These are phyloP conservation scores for Endotrypanum monterogeii DNA, from an alignment of 208 protist species.

Conservation along the genomic window DNA sequence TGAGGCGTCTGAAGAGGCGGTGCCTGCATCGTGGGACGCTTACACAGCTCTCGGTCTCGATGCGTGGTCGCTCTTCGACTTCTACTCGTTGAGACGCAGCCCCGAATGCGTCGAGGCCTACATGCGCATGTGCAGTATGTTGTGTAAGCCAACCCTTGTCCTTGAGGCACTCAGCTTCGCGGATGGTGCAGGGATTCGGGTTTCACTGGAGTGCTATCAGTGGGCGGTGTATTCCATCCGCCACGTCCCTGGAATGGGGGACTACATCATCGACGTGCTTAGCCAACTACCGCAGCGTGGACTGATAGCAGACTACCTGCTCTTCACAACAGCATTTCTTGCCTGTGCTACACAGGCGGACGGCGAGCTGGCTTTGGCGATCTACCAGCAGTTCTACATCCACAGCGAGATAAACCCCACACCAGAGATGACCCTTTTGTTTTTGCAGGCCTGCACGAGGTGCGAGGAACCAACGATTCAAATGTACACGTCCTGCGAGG, in stretches of 20 bases:
- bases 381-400: slow-evolving; percentile 75
- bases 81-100: slow-evolving; percentile 73
- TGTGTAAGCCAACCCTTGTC: slow-evolving; percentile 54
- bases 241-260: slow-evolving; percentile 59
- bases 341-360: slow-evolving; percentile 79
- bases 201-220: slow-evolving; percentile 73
- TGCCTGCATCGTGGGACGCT: slow-evolving; percentile 2
- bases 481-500: slow-evolving; percentile 63
- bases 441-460: slow-evolving; percentile 75
- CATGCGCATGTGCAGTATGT: slow-evolving; percentile 68
- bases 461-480: slow-evolving; percentile 50
- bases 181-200: slow-evolving; percentile 51
- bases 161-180: slow-evolving; percentile 75
- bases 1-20: not conserved
- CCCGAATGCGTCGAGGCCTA: slow-evolving; percentile 66
- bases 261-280: slow-evolving; percentile 81
- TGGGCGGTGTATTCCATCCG: slow-evolving; percentile 85
- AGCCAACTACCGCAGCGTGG: slow-evolving; percentile 69
- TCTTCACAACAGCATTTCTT: slow-evolving; percentile 78
- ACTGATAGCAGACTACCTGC: slow-evolving; percentile 75
- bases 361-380: slow-evolving; percentile 72
- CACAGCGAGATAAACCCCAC: slow-evolving; percentile 77
- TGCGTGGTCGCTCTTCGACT: slow-evolving; percentile 87
- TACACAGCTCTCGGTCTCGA: slow-evolving; percentile 66
- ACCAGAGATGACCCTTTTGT: slow-evolving; percentile 80